Evolutionary conservation across 495 filamentous ascomycete species (phyloP), one percentile per base, ranked within the genome.

Genomic region (Penicillium odoratum): DNA sequence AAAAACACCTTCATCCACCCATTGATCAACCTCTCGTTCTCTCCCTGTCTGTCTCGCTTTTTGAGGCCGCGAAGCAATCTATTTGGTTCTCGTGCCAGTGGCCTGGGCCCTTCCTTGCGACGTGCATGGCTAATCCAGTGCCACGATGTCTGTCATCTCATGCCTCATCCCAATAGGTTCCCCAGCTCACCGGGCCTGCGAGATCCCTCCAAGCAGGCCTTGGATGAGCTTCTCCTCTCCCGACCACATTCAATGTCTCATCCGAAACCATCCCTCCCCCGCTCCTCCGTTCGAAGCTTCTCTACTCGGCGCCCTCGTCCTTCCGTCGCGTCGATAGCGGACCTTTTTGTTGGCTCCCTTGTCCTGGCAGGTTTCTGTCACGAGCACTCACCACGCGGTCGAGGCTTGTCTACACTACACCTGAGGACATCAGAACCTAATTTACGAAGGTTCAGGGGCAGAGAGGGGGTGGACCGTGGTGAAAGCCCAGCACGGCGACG

Each of bases 71-170:
- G 54, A 51, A 60, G 57, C 52, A 59, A 57, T 59, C 50, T 8
- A 40, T 16, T 49, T 38, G 25, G 29, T 56, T 52, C 26, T 33
- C 16, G 16, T 47, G 56, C 55, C 52, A 60, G 46, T 61, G 66
- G 66, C 59, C 66, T 48, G 47, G 59, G 60, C 51, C 51, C 25
- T 59, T 48, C 50, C 60, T 57, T 60, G 68, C 25, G 69, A 75
- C 60, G 73, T 74, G 73, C 71, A 71, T 63, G 68, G 75, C 59
- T 76, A 60, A 74, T 46, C 64, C 55, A 57, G 74, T 81, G 73
- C 75, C 81, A 87, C 74, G 55, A 89, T 89, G 86, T 77, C 72
- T 73, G 76, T 66, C 72, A 61, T 78, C 81, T 80, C 83, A 88
- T 89, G 85, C 83, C 83, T 83, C 70, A 76, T 71, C 69, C 80